Conservation (phyloP, 768 basidiomycete species). For the Calocera cornea region DNA sequence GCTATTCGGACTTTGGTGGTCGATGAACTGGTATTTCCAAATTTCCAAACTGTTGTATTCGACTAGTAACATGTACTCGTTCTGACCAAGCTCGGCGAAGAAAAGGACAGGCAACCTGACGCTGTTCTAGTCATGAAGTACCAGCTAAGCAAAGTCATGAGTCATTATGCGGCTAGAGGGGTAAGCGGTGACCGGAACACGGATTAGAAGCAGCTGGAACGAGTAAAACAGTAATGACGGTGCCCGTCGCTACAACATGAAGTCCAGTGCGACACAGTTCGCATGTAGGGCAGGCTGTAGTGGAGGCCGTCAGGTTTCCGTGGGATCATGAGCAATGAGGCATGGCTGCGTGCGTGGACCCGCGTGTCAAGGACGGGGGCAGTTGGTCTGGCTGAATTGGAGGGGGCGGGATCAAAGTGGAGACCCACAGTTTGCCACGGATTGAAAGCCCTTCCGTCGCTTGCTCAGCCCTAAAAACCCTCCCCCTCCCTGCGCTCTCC, state of each 20-base stretch:
- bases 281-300: too few relatives aligned
- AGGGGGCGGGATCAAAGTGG: neutral
- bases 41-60: slow-evolving; percentile 60
- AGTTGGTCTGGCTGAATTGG: slow-evolving; percentile 3
- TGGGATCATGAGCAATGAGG: neutral
- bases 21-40: slow-evolving; percentile 92
- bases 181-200: too few relatives aligned
- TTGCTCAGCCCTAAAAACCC: neutral
- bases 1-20: slow-evolving; percentile 89
- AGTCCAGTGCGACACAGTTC: too few relatives aligned
- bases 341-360: neutral
- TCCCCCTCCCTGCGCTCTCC: neutral
- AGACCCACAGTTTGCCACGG: neutral
- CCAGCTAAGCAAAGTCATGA: too few relatives aligned
- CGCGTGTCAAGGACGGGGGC: neutral
- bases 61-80: neutral
- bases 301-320: neutral
- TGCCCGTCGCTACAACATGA: too few relatives aligned
- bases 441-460: neutral
- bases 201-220: too few relatives aligned
- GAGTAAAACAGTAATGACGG: too few relatives aligned
- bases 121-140: neutral
- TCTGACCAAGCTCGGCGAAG: neutral
- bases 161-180: too few relatives aligned
- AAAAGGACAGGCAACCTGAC: neutral